Evolutionary conservation across 2,329 filamentous ascomycete species (phyloP).

Genomic region (Nannizzia gypsea): DNA sequence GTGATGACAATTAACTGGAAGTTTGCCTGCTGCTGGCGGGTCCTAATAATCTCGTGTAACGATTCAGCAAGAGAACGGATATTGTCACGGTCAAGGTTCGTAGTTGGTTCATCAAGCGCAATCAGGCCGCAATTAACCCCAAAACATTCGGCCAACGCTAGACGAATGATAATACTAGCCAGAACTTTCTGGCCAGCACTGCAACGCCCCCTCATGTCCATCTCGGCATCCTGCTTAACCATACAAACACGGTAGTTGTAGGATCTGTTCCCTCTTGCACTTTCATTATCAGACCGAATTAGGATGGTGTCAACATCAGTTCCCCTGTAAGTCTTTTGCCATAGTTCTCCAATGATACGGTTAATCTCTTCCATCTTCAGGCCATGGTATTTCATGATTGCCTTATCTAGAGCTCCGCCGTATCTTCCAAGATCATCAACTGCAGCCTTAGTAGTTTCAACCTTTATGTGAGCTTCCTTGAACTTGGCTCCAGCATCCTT

Average conservation of each 20-base stretch:
- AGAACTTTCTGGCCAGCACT: constrained; percentile 94
- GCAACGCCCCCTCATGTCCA: constrained; percentile 98
- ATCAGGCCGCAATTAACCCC: constrained; percentile 93
- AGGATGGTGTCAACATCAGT: constrained; percentile 95
- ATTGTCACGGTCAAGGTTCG: constrained; percentile 90
- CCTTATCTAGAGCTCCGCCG: constrained; percentile 73
- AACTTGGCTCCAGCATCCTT: constrained; percentile 69
- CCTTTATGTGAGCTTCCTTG: constrained; percentile 76
- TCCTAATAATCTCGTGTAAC: constrained; percentile 74
- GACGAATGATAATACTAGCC: constrained; percentile 90
- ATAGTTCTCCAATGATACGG: constrained; percentile 85
- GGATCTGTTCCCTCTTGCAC: constrained; percentile 57
- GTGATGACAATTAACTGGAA: constrained; percentile 98
- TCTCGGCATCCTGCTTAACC: constrained; percentile 93
- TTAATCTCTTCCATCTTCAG: constrained; percentile 99
- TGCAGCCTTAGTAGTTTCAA: constrained; percentile 83
- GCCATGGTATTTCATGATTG: constrained; percentile 92
- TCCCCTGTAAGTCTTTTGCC: constrained; percentile 91
- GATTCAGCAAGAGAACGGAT: constrained; percentile 79
- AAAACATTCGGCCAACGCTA: constrained; percentile 92
- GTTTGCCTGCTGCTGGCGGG: constrained; percentile 74
- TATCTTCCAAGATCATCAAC: constrained; percentile 83
- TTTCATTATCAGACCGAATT: constrained; percentile 84
- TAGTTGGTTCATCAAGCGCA: constrained; percentile 93
- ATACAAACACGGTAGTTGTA: constrained; percentile 99